Percentiles rank a stretch among this genome's conserved stretches.
Evolutionary conservation across 2,329 filamentous ascomycete species (phyloP).

Genomic region (Ophiobolus disseminans): DNA sequence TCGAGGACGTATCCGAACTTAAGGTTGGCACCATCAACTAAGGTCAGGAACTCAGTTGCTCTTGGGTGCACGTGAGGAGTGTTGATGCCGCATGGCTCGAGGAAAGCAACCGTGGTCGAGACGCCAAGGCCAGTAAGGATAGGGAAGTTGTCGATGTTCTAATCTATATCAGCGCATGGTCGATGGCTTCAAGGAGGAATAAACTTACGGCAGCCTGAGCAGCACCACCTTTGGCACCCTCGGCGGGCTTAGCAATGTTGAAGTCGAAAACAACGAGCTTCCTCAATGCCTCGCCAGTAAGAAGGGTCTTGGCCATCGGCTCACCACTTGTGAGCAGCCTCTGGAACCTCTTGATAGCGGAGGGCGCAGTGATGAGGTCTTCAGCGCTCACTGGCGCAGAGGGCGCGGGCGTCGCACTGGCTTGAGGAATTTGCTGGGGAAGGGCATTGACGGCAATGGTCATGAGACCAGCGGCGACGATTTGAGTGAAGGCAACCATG

Average conservation of each 20-base stretch:
- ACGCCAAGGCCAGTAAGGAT: conserved; percentile 50
- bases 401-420: conserved; percentile 15
- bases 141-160: conserved; percentile 51
- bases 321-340: conserved; percentile 36
- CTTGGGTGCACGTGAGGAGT: conserved; percentile 58
- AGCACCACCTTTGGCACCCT: conserved; percentile 62
- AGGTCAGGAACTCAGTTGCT: conserved; percentile 57
- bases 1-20: conserved; percentile 57
- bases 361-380: conserved; percentile 41
- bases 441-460: conserved; percentile 41
- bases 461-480: conserved; percentile 43
- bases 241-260: conserved; percentile 50
- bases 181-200: not conserved
- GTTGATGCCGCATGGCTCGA: conserved; percentile 56
- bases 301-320: conserved; percentile 31
- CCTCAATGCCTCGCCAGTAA: conserved; percentile 39
- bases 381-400: conserved; percentile 18
- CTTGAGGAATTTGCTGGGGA: conserved; percentile 27
- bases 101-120: conserved; percentile 48
- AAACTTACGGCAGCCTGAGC: conserved; percentile 35
- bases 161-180: conserved; percentile 4
- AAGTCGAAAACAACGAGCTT: conserved; percentile 69
- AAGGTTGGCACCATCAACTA: conserved; percentile 51
- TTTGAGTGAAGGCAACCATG: conserved; percentile 47
- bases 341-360: conserved; percentile 50